Conservation (phyloP, 75 land plant genomes). For the Pinus tabuliformis region DNA sequence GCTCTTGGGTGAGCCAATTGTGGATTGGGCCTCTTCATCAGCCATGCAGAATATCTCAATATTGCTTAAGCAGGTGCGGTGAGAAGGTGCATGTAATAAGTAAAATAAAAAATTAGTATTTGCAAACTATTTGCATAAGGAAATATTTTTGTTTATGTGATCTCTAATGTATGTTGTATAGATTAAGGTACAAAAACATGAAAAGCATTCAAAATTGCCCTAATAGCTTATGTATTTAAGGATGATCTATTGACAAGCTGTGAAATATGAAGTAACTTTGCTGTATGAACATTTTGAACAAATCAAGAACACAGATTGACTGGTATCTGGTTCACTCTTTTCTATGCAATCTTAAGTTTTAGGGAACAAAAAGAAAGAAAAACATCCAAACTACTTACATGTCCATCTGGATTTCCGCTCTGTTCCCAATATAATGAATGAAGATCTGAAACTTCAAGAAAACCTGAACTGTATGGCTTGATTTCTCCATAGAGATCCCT, state of each 20-base stretch:
- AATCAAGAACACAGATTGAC: background rate
- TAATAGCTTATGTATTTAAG: background rate
- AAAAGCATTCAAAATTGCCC: background rate
- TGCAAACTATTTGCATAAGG: background rate
- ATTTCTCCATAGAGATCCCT: slow-evolving; percentile 24
- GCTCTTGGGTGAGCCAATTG: no score
- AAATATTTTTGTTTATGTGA: background rate
- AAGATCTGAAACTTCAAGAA: slow-evolving; percentile 35
- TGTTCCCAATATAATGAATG: slow-evolving; percentile 51
- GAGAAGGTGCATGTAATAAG: no score
- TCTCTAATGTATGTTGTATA: background rate
- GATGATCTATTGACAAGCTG: background rate
- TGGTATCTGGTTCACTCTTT: background rate
- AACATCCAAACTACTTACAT: slow-evolving; percentile 20
- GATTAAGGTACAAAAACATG: background rate
- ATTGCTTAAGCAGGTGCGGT: no score
- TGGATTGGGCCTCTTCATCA: no score
- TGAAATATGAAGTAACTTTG: background rate
- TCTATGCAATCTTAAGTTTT: background rate
- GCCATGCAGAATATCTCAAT: no score
- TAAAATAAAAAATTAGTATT: no score
- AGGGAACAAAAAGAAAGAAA: background rate
- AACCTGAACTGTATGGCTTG: slow-evolving; percentile 30
- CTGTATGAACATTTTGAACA: background rate
- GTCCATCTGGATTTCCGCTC: slow-evolving; percentile 41